phyloP scores from a whole-genome alignment of 371 early-diverging fungal genomes.

The Rhizomucor miehei region DNA sequence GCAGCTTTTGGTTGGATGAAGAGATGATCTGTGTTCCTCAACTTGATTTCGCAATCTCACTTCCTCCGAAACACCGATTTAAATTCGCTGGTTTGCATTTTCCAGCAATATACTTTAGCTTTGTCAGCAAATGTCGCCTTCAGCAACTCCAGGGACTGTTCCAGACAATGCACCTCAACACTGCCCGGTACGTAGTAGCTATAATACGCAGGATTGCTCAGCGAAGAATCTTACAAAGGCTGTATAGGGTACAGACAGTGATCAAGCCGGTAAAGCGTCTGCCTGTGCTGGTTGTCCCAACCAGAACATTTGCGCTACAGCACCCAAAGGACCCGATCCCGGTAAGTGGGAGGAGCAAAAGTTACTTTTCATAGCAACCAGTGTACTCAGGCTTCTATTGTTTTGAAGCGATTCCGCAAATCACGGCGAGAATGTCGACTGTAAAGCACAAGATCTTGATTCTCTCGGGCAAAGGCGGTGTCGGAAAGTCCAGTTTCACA shows the following conservation, averaged over 20 bases:
- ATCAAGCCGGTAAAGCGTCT: conserved; percentile 87
- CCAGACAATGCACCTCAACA: conserved; percentile 21
- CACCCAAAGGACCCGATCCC: conserved; percentile 95
- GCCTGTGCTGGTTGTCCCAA: conserved; percentile 99
- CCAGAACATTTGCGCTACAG: conserved; percentile 86
- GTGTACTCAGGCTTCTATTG: not conserved
- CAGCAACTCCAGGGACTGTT: conserved; percentile 15
- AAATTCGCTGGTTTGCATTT: no score
- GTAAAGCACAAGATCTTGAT: conserved; percentile 89
- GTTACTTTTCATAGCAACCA: not conserved
- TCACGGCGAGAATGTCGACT: conserved; percentile 62
- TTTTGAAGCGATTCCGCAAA: conserved; percentile 63
- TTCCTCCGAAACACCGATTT: no score
- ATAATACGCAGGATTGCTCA: not conserved
- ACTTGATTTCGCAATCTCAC: no score
- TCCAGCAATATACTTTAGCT: no score
- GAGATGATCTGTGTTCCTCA: no score
- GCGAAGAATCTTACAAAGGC: no score
- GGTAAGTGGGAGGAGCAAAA: conserved; percentile 31
- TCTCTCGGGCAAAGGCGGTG: conserved; percentile 99
- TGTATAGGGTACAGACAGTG: conserved; percentile 77
- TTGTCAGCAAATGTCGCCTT: conserved; percentile 14
- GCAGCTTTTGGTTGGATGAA: no score
- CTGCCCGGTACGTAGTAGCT: conserved; percentile 17
- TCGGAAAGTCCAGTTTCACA: conserved; percentile 92